Percentiles rank a stretch among this genome's conserved stretches.
Evolutionary conservation across 169 alveolate species (phyloP).

Genomic region (Plasmodium cynomolgi): DNA sequence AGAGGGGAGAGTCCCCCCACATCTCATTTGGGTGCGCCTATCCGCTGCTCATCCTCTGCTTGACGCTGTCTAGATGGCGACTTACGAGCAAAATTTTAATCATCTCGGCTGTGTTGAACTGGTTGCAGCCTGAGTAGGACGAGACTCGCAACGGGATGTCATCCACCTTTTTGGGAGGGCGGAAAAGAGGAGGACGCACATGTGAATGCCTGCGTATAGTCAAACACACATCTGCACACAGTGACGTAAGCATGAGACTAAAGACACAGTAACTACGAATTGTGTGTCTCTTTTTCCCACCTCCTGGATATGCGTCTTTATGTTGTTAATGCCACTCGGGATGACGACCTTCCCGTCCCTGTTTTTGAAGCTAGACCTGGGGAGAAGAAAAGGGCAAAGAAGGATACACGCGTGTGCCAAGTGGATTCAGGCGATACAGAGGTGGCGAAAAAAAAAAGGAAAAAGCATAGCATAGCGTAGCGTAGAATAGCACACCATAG

Average conservation of each 20-base stretch:
- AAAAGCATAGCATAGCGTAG: no score
- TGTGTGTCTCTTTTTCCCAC: not conserved
- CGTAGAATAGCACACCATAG: no score
- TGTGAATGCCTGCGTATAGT: not conserved
- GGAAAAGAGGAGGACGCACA: not conserved
- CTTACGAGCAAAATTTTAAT: slow-evolving; percentile 76
- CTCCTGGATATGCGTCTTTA: slow-evolving; percentile 75
- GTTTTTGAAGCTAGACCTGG: slow-evolving; percentile 48
- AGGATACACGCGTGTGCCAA: not conserved
- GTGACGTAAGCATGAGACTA: not conserved
- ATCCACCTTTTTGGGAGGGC: slow-evolving; percentile 14
- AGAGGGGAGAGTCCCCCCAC: not conserved
- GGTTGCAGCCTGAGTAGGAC: slow-evolving; percentile 68
- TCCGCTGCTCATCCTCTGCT: not conserved
- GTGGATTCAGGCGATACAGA: not conserved
- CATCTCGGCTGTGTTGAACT: slow-evolving; percentile 78
- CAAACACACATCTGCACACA: not conserved
- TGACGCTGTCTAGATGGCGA: not conserved
- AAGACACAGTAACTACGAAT: not conserved
- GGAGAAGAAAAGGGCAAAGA: not conserved
- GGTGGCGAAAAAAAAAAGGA: not conserved
- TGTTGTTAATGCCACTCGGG: slow-evolving; percentile 79
- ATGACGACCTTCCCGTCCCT: slow-evolving; percentile 77
- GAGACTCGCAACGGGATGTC: slow-evolving; percentile 78
- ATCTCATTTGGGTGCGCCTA: not conserved